Evolutionary conservation across 225 moss, liverwort and hornwort genomes (phyloP), one percentile per base, ranked within the genome.

Genomic region (Rhytidiadelphus loreus): DNA sequence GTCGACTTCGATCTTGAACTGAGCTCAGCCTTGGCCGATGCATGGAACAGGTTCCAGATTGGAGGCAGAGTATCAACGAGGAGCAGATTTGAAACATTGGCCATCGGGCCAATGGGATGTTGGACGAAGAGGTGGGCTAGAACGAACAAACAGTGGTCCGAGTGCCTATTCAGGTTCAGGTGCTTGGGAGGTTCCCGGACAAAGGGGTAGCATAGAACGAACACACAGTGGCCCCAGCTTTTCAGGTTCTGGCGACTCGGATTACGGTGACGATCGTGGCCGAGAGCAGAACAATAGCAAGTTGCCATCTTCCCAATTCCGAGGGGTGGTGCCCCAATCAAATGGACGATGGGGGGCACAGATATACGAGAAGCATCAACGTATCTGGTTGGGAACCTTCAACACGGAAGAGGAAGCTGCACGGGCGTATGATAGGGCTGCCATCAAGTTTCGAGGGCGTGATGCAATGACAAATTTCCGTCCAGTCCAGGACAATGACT

Each of bases 331-430:
- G 66, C 99, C 99, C 20, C 99, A 99, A 87, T 97, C 99, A 14
- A 99, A 99, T 80, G 99, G 99, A 83, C 92, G 99, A 78, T 99
- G 99, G 99, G 99, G 99, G 66, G 97, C 97, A 59, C 99, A 99
- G 89, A 99, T 99, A 89, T 99, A 99, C 87, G 99, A 99, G 88
- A 99, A 99, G 88, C 99, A 99, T 80, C 99, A 99, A 76, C 94
- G 99, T 33, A 97, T 99, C 24, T 99, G 99, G 99, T 88, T 99
- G 81, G 99, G 99, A 57, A 99, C 99, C 81, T 99, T 99, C 93
- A 97, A 99, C 85, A 94, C 97, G 59, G 99, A 99, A 81, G 99
- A 97, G 81, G 99, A 99, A 87, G 99, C 99, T 50, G 99, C 99
- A 35, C 92, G 96, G 74, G 99, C 96, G 20, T 99, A 95, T 85